These are phyloP conservation scores for Cryphonectria radicalis DNA, from an alignment of 2,329 filamentous ascomycete species.

Conservation along the genomic window DNA sequence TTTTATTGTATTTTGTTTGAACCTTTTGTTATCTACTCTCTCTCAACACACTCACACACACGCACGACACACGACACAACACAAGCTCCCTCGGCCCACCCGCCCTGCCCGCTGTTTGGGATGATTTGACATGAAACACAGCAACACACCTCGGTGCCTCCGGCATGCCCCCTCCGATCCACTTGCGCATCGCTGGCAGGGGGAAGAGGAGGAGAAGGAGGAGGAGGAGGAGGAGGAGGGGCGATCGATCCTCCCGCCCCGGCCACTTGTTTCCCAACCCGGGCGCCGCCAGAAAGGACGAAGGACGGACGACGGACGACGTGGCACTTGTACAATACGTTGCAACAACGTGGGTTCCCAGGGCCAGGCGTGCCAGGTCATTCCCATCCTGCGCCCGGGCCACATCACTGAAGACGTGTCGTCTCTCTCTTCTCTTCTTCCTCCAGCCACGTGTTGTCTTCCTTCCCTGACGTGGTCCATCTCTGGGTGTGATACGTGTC, in stretches of 20 bases:
- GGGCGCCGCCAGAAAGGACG: no score
- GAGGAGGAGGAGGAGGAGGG: no score
- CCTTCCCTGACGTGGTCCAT: not conserved
- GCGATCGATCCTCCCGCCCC: no score
- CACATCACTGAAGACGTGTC: not conserved
- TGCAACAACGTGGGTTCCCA: no score
- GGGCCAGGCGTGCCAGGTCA: not conserved
- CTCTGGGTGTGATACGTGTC: not conserved
- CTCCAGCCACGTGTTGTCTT: fast-evolving
- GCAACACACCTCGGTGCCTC: not conserved
- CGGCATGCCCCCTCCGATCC: not conserved
- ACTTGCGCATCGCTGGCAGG: not conserved
- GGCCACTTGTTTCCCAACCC: no score
- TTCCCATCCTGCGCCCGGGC: not conserved
- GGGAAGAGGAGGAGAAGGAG: no score
- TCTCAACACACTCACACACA: no score
- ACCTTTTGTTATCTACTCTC: not conserved
- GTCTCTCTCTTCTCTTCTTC: no score
- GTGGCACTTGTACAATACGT: not conserved
- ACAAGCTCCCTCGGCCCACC: not conserved
- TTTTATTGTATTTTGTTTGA: not conserved
- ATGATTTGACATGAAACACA: not conserved
- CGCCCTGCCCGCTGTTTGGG: no score
- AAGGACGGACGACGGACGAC: not conserved
- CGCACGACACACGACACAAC: no score